phyloP scores from a whole-genome alignment of 2,329 filamentous ascomycete genomes.

The Rhinocladiella similis region DNA sequence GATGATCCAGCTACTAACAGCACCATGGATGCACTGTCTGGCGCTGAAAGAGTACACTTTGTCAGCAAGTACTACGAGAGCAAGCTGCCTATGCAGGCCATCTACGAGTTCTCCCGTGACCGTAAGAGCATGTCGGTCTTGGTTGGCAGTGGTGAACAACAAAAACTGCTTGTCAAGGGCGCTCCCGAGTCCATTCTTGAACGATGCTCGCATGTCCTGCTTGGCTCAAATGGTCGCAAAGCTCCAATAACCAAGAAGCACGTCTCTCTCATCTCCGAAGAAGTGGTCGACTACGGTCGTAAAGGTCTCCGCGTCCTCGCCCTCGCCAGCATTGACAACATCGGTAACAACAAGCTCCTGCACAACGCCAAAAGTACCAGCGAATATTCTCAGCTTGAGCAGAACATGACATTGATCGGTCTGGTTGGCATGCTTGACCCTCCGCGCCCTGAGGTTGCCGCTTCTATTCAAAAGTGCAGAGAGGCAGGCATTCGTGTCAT shows the following conservation, averaged over 20 bases:
- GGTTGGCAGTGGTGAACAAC: constrained; percentile 66
- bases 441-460: constrained; percentile 85
- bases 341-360: constrained; percentile 68
- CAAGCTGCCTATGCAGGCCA: constrained; percentile 72
- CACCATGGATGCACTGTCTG: constrained; percentile 47
- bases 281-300: constrained; percentile 88
- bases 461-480: constrained; percentile 84
- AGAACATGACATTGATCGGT: constrained; percentile 90
- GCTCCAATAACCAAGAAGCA: constrained; percentile 72
- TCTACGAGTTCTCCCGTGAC: constrained; percentile 95
- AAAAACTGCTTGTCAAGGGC: constrained; percentile 92
- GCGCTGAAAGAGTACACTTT: constrained; percentile 69
- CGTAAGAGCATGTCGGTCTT: constrained; percentile 99
- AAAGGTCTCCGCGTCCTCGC: constrained; percentile 92
- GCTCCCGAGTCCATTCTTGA: constrained; percentile 93
- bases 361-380: constrained; percentile 75
- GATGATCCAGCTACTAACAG: constrained; percentile 63
- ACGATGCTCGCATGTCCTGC: constrained; percentile 78
- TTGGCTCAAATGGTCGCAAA: constrained; percentile 76
- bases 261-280: constrained; percentile 67
- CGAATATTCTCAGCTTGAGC: constrained; percentile 85
- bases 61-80: constrained; percentile 84
- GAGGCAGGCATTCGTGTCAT: constrained; percentile 94
- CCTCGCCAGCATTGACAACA: constrained; percentile 78
- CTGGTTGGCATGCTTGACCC: constrained; percentile 96